Evolutionary conservation across 2,329 filamentous ascomycete species (phyloP).

Genomic region (Verticillium klebahnii): DNA sequence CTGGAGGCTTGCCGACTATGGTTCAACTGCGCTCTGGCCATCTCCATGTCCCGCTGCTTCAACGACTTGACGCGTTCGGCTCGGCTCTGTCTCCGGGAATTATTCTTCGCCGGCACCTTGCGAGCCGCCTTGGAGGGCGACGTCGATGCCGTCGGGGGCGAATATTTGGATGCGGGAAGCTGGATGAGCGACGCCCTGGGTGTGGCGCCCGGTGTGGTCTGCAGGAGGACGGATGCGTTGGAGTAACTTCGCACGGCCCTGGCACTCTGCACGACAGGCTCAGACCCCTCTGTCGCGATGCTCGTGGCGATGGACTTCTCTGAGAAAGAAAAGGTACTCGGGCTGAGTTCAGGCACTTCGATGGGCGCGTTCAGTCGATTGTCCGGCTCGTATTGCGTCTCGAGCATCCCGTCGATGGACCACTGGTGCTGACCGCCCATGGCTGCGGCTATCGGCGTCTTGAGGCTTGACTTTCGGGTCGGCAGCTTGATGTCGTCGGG

Average conservation of each 20-base stretch:
- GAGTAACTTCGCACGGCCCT: slow-evolving; percentile 23
- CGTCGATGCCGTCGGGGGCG: background rate
- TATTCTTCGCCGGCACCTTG: slow-evolving; percentile 8
- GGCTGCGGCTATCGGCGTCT: background rate
- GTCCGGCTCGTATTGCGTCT: slow-evolving; percentile 5
- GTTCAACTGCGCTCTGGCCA: slow-evolving; percentile 15
- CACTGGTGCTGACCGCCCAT: background rate
- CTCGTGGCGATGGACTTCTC: slow-evolving; percentile 25
- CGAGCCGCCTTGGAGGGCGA: background rate
- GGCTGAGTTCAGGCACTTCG: slow-evolving; percentile 7
- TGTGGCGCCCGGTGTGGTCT: slow-evolving; percentile 8
- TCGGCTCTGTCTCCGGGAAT: slow-evolving; percentile 22
- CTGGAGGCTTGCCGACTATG: background rate
- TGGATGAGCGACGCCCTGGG: slow-evolving; percentile 6
- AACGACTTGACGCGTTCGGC: slow-evolving; percentile 33
- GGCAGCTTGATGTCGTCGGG: slow-evolving; percentile 7
- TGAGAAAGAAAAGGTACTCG: slow-evolving; percentile 4
- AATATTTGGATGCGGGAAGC: background rate
- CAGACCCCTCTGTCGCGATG: slow-evolving; percentile 24
- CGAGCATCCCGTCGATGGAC: slow-evolving; percentile 7
- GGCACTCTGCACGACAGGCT: slow-evolving; percentile 26
- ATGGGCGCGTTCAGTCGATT: background rate
- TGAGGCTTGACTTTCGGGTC: slow-evolving; percentile 1
- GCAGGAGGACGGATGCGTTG: slow-evolving; percentile 21
- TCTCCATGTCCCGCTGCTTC: slow-evolving; percentile 35